Evolutionary conservation across 345 rosid species (phyloP), one percentile per base, ranked within the genome.

Genomic region (Psidium friedrichsthalianum): DNA sequence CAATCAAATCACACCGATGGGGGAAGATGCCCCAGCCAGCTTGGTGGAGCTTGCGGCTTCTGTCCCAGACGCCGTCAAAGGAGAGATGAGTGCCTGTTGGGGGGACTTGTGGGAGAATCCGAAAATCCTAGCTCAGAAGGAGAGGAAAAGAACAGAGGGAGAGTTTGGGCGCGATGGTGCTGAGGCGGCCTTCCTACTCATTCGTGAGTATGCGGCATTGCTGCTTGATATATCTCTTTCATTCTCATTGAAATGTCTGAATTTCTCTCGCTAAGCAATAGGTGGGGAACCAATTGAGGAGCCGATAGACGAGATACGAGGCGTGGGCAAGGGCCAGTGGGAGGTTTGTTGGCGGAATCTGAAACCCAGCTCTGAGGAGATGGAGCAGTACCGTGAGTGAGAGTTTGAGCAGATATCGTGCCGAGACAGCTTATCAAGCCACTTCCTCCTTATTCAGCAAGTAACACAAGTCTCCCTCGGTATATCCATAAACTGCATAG

Each of bases 51-150:
- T 18, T 69, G 24, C 13, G 4, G 47, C 80, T 69, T 36, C 47
- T 69, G n/a, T 69, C 21, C 25, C 13, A n/a, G 44, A 69, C 44
- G 12, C 80, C 6, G 0, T 69, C 25, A 1, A 5, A n/a, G 80
- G 47, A 36, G 80, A 69, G 57, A 92, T 89, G n/a, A 92, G 94
- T 82, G 97, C 29, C 74, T 93, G 83, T 84, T 94, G 86, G 96
- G 93, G 81, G 93, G n/a, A 89, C n/a, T 89, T 94, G 83, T 76
- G 93, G 88, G 86, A 82, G 97, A 94, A 88, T 88, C 94, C 56
- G n/a, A 84, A 88, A 40, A 84, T 86, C 82, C 51, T 93, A 51
- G 85, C 91, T 59, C 24, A 54, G 6, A 22, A 69, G 78, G 78
- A 58, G 80, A 20, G 44, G 54, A 59, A 24, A 56, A 22, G 59